phyloP scores from a whole-genome alignment of 768 basidiomycete genomes.

The Psilocybe azurescens region DNA sequence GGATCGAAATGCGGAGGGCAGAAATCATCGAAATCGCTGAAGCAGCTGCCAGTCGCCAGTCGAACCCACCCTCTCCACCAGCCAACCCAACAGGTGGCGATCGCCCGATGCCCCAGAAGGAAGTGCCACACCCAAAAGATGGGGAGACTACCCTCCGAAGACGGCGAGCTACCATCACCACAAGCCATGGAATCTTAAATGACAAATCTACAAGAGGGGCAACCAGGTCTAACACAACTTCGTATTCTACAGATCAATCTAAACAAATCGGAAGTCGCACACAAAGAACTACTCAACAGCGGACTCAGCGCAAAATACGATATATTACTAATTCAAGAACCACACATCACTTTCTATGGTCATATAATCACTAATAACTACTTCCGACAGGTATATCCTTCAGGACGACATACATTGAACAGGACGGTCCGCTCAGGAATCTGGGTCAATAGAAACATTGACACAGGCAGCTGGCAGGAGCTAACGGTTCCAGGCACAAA shows the following conservation, averaged over 20 bases:
- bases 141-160: too few relatives aligned
- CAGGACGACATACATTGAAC: neutral
- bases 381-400: neutral
- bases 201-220: neutral
- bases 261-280: constrained; percentile 17
- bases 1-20: too few relatives aligned
- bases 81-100: too few relatives aligned
- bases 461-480: constrained; percentile 21
- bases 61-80: too few relatives aligned
- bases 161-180: too few relatives aligned
- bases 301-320: constrained; percentile 5
- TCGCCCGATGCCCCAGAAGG: too few relatives aligned
- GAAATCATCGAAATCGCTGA: too few relatives aligned
- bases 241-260: constrained; percentile 19
- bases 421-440: neutral
- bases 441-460: constrained; percentile 8
- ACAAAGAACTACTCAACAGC: constrained; percentile 15
- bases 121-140: too few relatives aligned
- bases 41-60: too few relatives aligned
- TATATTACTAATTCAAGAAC: constrained; percentile 20
- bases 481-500: constrained; percentile 20
- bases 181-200: neutral
- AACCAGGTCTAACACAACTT: neutral
- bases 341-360: constrained; percentile 2
- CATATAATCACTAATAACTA: neutral